A percentile compares a stretch with the other conserved stretches of the same genome.
Conservation (phyloP, 2,329 filamentous ascomycete genomes). For the Ophiocordyceps camponoti-floridani region DNA sequence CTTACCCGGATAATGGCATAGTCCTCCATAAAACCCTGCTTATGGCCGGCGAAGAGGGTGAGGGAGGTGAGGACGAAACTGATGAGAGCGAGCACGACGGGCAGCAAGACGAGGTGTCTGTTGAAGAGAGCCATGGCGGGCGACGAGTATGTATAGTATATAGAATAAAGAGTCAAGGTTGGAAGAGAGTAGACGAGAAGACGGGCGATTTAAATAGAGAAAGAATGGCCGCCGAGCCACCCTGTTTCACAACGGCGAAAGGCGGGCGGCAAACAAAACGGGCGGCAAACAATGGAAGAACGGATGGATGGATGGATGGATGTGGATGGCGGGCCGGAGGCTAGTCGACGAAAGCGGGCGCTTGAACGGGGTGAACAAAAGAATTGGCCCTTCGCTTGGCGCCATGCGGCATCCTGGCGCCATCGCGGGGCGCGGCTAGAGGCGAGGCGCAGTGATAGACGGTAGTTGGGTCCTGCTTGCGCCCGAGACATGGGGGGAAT, state of each 20-base stretch:
- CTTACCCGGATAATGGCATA: conserved; percentile 21
- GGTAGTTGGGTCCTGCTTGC: too few species aligned
- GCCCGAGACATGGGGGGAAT: too few species aligned
- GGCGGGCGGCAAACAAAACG: too few species aligned
- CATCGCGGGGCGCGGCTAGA: too few species aligned
- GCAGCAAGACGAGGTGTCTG: conserved; percentile 15
- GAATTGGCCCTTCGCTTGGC: too few species aligned
- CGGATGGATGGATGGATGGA: too few species aligned
- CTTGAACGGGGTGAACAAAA: too few species aligned
- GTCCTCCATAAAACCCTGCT: conserved; percentile 24
- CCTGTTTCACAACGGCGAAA: background rate
- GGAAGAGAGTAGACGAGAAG: background rate
- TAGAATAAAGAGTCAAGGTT: background rate
- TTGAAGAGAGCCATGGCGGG: background rate
- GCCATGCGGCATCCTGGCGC: too few species aligned
- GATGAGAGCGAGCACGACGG: conserved; percentile 18
- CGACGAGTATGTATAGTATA: background rate
- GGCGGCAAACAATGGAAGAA: too few species aligned
- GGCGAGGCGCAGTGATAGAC: too few species aligned
- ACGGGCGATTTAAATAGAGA: background rate
- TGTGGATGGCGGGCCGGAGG: too few species aligned
- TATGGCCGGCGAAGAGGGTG: conserved; percentile 20
- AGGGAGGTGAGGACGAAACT: conserved; percentile 20
- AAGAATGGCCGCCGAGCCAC: background rate
- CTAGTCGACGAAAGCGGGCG: too few species aligned